Evolutionary conservation across 208 protist genomes (phyloP).

Genomic region (Blastocrithidia nonstop): DNA sequence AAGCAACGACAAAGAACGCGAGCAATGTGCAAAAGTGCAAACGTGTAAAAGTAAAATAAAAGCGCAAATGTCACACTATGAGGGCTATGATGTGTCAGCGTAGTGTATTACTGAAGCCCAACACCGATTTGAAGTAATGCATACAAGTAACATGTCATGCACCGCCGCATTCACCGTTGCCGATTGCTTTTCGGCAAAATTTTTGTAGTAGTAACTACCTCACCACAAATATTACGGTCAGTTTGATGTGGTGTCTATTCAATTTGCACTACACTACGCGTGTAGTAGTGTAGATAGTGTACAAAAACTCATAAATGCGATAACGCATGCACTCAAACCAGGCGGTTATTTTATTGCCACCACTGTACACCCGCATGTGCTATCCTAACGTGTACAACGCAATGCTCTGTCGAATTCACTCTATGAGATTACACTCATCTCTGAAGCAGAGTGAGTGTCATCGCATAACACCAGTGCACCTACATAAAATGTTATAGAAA

Average conservation of each 20-base stretch:
- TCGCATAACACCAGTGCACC: no score
- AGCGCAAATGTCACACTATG: slow-evolving; percentile 14
- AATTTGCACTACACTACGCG: slow-evolving; percentile 85
- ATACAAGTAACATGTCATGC: neutral
- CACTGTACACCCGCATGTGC: slow-evolving; percentile 34
- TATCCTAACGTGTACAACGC: slow-evolving; percentile 19
- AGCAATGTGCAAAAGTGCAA: neutral
- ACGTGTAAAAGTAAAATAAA: neutral
- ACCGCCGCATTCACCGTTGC: slow-evolving; percentile 30
- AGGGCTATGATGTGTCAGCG: slow-evolving; percentile 63
- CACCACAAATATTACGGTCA: slow-evolving; percentile 16
- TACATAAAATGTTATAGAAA: no score
- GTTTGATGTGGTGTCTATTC: slow-evolving; percentile 59
- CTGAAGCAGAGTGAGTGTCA: slow-evolving; percentile 4
- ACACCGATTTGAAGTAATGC: slow-evolving; percentile 20
- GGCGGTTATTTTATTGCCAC: slow-evolving; percentile 63
- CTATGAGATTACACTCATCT: slow-evolving; percentile 12
- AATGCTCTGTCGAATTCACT: slow-evolving; percentile 12
- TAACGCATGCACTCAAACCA: slow-evolving; percentile 21
- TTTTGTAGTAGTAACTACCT: slow-evolving; percentile 22
- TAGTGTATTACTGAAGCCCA: slow-evolving; percentile 61
- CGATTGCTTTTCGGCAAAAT: slow-evolving; percentile 55
- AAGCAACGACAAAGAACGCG: slow-evolving; percentile 1
- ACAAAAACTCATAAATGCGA: slow-evolving; percentile 16
- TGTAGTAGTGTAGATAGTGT: slow-evolving; percentile 31